Evolutionary conservation across 768 basidiomycete species (phyloP).

Genomic region (Naganishia onofrii): DNA sequence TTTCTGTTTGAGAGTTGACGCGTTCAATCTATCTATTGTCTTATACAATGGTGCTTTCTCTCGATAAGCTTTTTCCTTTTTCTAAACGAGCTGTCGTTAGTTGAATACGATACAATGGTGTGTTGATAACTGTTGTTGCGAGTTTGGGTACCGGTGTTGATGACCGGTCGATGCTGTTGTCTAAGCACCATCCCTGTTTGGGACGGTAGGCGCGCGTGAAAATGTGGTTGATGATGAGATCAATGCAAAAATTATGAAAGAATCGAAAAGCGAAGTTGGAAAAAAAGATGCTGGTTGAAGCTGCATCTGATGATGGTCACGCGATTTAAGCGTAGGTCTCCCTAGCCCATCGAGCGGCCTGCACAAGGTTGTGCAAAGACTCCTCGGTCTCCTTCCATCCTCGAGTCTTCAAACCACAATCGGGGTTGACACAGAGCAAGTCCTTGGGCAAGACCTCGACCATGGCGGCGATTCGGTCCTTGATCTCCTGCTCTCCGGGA

Average conservation of each 20-base stretch:
- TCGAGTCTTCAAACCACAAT: constrained; percentile 98
- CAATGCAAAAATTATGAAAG: constrained; percentile 21
- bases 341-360: constrained; percentile 91
- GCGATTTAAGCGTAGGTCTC: constrained; percentile 67
- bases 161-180: constrained; percentile 23
- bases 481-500: constrained; percentile 87
- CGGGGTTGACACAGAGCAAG: constrained; percentile 89
- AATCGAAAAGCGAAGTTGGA: constrained; percentile 8
- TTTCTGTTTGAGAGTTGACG: neutral
- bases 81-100: constrained; percentile 11
- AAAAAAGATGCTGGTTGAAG: constrained; percentile 28
- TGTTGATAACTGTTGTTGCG: neutral
- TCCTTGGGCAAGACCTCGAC: constrained; percentile 74
- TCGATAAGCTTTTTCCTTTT: neutral
- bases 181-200: constrained; percentile 13
- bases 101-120: constrained; percentile 26
- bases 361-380: constrained; percentile 80
- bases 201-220: no score
- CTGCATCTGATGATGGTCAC: constrained; percentile 15
- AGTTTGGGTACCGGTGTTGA: neutral
- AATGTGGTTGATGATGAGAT: constrained; percentile 21
- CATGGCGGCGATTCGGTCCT: constrained; percentile 82
- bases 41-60: constrained; percentile 9
- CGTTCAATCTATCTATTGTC: constrained; percentile 10
- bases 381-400: constrained; percentile 97